Conservation (phyloP, 345 rosid genomes). For the Lumnitzera racemosa region DNA sequence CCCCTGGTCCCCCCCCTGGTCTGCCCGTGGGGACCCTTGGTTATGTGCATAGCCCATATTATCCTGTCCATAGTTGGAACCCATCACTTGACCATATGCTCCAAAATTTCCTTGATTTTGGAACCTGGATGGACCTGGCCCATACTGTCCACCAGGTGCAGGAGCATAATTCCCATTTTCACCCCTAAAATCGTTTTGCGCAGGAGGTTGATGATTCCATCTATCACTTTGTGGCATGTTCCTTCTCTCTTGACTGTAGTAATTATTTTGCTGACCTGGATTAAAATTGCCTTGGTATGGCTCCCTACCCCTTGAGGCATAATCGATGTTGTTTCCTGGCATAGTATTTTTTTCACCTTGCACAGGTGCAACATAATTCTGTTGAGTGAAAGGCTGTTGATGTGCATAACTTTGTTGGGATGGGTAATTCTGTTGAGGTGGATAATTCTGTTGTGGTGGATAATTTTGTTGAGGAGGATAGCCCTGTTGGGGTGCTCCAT, state of each 20-base stretch:
- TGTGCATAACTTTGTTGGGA: constrained; percentile 17
- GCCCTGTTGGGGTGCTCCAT: constrained; percentile 3
- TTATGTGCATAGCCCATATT: constrained; percentile 13
- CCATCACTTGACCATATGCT: constrained; percentile 22
- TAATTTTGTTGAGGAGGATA: constrained; percentile 4
- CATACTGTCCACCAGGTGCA: constrained; percentile 27
- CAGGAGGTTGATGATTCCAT: constrained; percentile 11
- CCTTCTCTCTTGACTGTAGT: constrained; percentile 28
- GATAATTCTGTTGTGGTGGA: constrained; percentile 14
- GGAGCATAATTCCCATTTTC: constrained; percentile 14
- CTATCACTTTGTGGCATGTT: constrained; percentile 29
- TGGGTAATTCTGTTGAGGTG: constrained; percentile 9
- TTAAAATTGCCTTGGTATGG: constrained; percentile 28
- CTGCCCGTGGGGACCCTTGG: constrained; percentile 31
- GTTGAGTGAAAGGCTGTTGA: constrained; percentile 32
- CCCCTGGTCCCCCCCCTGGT: constrained; percentile 16
- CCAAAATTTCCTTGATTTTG: constrained; percentile 7
- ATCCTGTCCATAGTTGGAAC: constrained; percentile 20
- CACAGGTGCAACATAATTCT: constrained; percentile 26
- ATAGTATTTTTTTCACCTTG: constrained; percentile 21
- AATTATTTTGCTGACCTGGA: constrained; percentile 35
- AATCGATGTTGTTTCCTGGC: constrained; percentile 32
- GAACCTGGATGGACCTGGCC: constrained; percentile 9
- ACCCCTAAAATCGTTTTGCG: constrained; percentile 15
- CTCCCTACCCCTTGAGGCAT: constrained; percentile 28